These are phyloP conservation scores for Protea cynaroides DNA, from an alignment of 164 flowering plant species.

Conservation along the genomic window DNA sequence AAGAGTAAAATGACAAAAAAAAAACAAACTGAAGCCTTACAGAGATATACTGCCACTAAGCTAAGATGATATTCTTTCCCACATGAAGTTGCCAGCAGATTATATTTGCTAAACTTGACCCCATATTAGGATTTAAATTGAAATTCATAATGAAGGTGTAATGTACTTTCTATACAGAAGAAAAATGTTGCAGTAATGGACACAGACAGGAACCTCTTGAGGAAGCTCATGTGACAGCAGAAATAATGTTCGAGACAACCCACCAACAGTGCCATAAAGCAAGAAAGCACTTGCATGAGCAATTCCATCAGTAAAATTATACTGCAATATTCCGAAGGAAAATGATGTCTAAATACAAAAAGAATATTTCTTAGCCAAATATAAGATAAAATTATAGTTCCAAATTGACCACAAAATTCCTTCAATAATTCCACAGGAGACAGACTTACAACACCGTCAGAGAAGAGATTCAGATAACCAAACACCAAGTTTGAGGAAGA, in stretches of 20 bases:
- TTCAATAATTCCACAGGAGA: background rate
- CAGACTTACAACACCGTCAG: slow-evolving; percentile 94
- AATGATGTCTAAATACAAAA: background rate
- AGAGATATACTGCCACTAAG: no score
- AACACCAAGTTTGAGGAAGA: slow-evolving; percentile 73
- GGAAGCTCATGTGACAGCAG: slow-evolving; percentile 98
- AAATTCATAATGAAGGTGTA: no score
- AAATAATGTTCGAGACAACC: slow-evolving; percentile 96
- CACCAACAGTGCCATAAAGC: slow-evolving; percentile 93
- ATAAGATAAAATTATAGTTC: background rate
- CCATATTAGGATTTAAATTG: no score
- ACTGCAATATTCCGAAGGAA: slow-evolving; percentile 49
- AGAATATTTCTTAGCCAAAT: background rate
- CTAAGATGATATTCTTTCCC: no score
- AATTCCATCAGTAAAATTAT: slow-evolving; percentile 98
- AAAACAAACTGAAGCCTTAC: no score
- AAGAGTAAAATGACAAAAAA: no score
- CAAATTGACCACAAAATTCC: background rate
- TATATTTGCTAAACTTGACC: no score
- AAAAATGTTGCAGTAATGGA: background rate
- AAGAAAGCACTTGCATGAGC: slow-evolving; percentile 98
- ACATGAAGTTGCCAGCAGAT: no score
- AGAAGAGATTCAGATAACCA: slow-evolving; percentile 95
- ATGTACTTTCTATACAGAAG: background rate
- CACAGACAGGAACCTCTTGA: slow-evolving; percentile 67